A percentile compares a stretch with the other conserved stretches of the same genome.
Conservation (phyloP, 2,329 filamentous ascomycete genomes). For the Aschersonia sp. region DNA sequence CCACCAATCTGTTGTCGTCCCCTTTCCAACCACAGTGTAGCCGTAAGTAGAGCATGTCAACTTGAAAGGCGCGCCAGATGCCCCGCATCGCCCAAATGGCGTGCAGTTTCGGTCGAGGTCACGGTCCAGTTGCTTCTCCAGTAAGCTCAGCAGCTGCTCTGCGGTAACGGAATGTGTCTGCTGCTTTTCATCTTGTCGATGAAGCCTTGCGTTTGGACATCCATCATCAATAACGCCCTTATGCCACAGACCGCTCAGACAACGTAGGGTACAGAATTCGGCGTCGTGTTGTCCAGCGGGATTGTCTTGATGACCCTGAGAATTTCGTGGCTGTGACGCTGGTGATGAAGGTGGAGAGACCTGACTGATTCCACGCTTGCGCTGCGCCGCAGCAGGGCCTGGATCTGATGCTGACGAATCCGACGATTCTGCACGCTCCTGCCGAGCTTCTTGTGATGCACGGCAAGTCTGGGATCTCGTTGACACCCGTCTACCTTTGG, state of each 20-base stretch:
- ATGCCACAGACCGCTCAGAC: neutral
- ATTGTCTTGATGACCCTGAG: neutral
- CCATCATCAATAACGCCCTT: neutral
- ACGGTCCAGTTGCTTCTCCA: conserved; percentile 1
- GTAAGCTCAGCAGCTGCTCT: neutral
- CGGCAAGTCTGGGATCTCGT: neutral
- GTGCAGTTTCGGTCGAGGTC: conserved; percentile 1
- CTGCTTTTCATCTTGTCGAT: neutral
- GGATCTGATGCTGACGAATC: neutral
- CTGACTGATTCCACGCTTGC: neutral
- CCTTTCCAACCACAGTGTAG: conserved; percentile 4
- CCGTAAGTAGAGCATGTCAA: conserved; percentile 1
- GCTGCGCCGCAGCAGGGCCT: neutral
- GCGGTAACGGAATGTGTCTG: neutral
- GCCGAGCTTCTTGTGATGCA: neutral
- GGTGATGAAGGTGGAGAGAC: neutral
- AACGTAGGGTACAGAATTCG: neutral
- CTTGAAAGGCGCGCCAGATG: conserved; percentile 2
- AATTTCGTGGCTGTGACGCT: neutral
- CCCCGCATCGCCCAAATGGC: conserved; percentile 1
- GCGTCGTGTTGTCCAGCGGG: neutral
- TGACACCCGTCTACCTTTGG: neutral
- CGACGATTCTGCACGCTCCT: neutral
- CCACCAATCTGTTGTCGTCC: conserved; percentile 1
- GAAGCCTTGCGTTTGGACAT: conserved; percentile 1